Evolutionary conservation across 2,329 filamentous ascomycete genomes (phyloP), one percentile per base, ranked within the genome.

Genomic region (Colletotrichum costaricense): DNA sequence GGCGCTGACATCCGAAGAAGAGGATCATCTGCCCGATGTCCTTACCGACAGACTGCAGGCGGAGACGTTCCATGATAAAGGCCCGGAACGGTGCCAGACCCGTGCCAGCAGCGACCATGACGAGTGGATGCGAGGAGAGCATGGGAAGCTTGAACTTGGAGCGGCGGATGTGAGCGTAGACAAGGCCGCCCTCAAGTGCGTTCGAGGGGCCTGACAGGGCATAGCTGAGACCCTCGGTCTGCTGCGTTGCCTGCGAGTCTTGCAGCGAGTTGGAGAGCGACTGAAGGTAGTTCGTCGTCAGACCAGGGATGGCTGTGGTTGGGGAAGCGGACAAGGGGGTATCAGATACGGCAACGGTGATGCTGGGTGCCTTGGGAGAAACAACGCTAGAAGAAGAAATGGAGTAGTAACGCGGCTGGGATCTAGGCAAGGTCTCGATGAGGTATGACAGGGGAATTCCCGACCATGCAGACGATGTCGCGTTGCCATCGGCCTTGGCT

Each of bases 341-440:
- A 54, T 70, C 67, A 19, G 67, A 70, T 33, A 70, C 67, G 14
- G 67, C 55, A 11, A 70, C 62, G 11, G 67, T 66, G 14, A 70
- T 70, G 55, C 62, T 70, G 9, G 67, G 67, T 12, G 67, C 30
- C 30, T 70, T 70, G 30, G 67, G 67, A 33, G 67, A 70, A 42
- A 70, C 67, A 14, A 84, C 81, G 16, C 82, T 84, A 8, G 89
- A 91, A 1, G 88, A 91, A 0, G 89, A 91, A 72, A 92, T 91
- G 7, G 88, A 90, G 79, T 92, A 92, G 74, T 90, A 89, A 4
- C 90, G 88, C 11, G 90, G 84, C 14, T 88, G 86, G 84, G 92
- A 88, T 0, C 85, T 84, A 1, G 88, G 86, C 0, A 90, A 86
- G 80, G 88, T 88, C 52, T 86, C 84, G 19, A 93, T 84, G 79